Evolutionary conservation across 2,329 filamentous ascomycete genomes (phyloP), one percentile per base, ranked within the genome.

Genomic region (Fusarium sp.): DNA sequence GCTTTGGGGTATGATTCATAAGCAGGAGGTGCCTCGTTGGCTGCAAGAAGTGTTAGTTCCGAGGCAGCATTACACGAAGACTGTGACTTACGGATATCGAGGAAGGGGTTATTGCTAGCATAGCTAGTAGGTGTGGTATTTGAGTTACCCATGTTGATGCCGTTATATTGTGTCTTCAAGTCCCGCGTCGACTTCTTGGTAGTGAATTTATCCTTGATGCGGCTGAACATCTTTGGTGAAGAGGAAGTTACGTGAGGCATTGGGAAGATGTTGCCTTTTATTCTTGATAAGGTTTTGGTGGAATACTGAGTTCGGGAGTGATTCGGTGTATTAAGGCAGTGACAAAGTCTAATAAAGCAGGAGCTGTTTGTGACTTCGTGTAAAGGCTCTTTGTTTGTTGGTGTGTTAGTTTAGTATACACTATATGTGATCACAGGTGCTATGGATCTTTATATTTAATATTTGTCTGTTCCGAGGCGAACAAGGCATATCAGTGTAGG

Each of bases 151-250:
- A 59, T 57, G 22, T 51, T 48, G 15, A 27, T 18, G 30, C 11
- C 24, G 45, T 22, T 48, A 12, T 27, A 20, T 9, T 58, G 60
- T 2, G 48, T 46, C 24, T 65, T 43, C 15, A 29, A 29, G 27
- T 64, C 51, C 16, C 51, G 20, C 51, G 34, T 18, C 7, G 29
- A 13, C 44, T 64, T 55, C 32, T 74, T 78, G 65, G 71, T 75
- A 22, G 75, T 76, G 25, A 82, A 51, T 69, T 78, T 82, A 62
- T 76, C 76, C 67, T 76, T 81, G 58, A 82, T 54, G 20, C 67
- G 67, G 41, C 18, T 67, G 41, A 70, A 59, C 61, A 78, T 74
- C 46, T 25, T 72, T 46, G 62, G 38, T 48, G 69, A 47, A 32
- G 70, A 38, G 41, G 60, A 41, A 56, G 58, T 40, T 58, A 52